Evolutionary conservation across 179 eudicot species (phyloP).

Genomic region (Heliamphora pulchella): DNA sequence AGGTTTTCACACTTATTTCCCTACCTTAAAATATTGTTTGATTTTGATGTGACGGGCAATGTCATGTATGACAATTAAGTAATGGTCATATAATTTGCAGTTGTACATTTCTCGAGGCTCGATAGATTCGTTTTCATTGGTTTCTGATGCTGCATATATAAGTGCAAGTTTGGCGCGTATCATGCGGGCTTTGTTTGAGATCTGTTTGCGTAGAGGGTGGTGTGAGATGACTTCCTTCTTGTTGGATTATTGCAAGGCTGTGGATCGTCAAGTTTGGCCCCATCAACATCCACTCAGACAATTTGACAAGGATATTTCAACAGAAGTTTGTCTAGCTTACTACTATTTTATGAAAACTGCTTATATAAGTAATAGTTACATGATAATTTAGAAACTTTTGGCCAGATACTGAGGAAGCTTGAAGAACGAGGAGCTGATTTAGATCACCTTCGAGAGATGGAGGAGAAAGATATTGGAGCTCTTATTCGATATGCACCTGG

Average conservation of each 20-base stretch:
- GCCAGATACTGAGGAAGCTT: slow-evolving; percentile 86
- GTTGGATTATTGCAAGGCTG: slow-evolving; percentile 97
- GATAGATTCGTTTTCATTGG: slow-evolving; percentile 77
- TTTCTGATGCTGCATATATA: slow-evolving; percentile 96
- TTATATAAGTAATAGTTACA: not conserved
- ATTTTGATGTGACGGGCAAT: not conserved
- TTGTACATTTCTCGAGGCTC: slow-evolving; percentile 81
- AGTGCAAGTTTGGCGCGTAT: slow-evolving; percentile 99
- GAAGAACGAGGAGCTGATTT: slow-evolving; percentile 87
- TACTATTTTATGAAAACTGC: slow-evolving; percentile 2
- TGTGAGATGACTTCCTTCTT: slow-evolving; percentile 88
- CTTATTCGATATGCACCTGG: slow-evolving; percentile 85
- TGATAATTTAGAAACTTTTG: not conserved
- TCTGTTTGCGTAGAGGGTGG: slow-evolving; percentile 97
- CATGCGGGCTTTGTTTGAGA: slow-evolving; percentile 93
- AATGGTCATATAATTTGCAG: slow-evolving; percentile 39
- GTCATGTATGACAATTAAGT: slow-evolving; percentile 14
- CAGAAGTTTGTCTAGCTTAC: slow-evolving; percentile 44
- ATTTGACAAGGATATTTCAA: slow-evolving; percentile 79
- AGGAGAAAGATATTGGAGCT: slow-evolving; percentile 92
- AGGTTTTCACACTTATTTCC: slow-evolving; percentile 39
- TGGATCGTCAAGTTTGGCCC: slow-evolving; percentile 98
- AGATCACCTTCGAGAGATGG: slow-evolving; percentile 84
- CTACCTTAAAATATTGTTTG: not conserved
- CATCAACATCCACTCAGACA: slow-evolving; percentile 96